Conservation (phyloP, 768 basidiomycete genomes). For the Panellus pusillus region DNA sequence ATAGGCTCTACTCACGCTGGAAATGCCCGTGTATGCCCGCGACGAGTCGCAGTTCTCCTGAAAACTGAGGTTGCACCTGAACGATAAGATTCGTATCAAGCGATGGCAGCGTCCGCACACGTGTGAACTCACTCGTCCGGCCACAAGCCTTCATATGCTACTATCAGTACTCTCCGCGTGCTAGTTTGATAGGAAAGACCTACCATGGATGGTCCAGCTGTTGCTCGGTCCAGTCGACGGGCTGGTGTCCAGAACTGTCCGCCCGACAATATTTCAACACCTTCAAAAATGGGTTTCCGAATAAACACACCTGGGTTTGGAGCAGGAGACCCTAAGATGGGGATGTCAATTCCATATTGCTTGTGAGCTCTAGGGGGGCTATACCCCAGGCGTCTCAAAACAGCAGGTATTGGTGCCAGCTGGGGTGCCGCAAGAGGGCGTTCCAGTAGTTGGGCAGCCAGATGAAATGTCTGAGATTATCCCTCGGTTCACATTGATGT, state of each 20-base stretch:
- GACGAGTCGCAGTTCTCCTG: slow-evolving; percentile 41
- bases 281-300: not conserved
- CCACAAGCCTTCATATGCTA: slow-evolving; percentile 44
- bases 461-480: slow-evolving; percentile 11
- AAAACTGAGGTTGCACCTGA: slow-evolving; percentile 49
- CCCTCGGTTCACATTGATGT: slow-evolving; percentile 1
- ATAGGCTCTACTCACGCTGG: slow-evolving; percentile 26
- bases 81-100: slow-evolving; percentile 29
- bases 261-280: not conserved
- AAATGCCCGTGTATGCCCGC: slow-evolving; percentile 46
- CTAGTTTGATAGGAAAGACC: not conserved
- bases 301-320: slow-evolving; percentile 33
- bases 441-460: slow-evolving; percentile 14
- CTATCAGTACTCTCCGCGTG: not conserved
- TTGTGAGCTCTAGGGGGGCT: too few relatives aligned
- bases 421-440: slow-evolving; percentile 12
- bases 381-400: slow-evolving; percentile 43
- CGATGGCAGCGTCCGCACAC: slow-evolving; percentile 20
- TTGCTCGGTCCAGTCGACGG: slow-evolving; percentile 45
- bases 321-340: slow-evolving; percentile 37
- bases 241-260: slow-evolving; percentile 51
- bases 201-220: slow-evolving; percentile 52
- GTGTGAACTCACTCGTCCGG: slow-evolving; percentile 46
- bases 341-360: too few relatives aligned
- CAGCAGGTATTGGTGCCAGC: slow-evolving; percentile 37